phyloP scores from a whole-genome alignment of 306 rosid genomes.

The Lithocarpus polystachyus region DNA sequence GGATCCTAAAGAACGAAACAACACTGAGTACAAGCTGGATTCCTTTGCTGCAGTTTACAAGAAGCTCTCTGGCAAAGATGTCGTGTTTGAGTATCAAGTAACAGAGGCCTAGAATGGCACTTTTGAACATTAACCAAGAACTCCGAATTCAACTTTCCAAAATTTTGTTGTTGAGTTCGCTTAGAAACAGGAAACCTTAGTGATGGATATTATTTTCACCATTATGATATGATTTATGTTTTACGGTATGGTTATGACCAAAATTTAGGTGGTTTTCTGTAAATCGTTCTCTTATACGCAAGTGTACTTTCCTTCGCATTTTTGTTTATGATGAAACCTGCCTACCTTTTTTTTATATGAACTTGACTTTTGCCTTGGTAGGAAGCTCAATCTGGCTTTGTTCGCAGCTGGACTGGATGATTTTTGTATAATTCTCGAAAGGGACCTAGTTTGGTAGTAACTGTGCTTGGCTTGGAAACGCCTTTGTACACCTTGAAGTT shows the following conservation, averaged over 20 bases:
- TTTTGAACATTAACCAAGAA: background rate
- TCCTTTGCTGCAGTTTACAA: conserved; percentile 77
- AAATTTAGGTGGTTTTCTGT: background rate
- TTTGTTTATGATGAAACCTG: background rate
- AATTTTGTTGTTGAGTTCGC: background rate
- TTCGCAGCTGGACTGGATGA: background rate
- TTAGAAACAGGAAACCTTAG: background rate
- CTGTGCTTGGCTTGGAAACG: background rate
- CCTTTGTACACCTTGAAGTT: no score
- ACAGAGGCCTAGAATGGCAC: conserved; percentile 54
- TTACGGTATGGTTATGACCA: background rate
- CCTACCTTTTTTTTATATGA: background rate
- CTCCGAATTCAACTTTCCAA: background rate
- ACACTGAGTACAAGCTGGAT: conserved; percentile 81
- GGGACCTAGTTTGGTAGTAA: background rate
- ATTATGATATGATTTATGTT: background rate
- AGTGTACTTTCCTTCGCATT: background rate
- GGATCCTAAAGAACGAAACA: conserved; percentile 86
- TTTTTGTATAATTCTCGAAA: background rate
- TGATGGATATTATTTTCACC: background rate
- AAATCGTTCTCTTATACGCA: background rate
- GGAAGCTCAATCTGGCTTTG: background rate
- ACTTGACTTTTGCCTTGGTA: background rate
- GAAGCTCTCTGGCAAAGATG: conserved; percentile 86
- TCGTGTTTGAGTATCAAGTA: conserved; percentile 72